These are phyloP conservation scores for Cryomyces minteri DNA, from an alignment of 495 filamentous ascomycete genomes.

Conservation along the genomic window DNA sequence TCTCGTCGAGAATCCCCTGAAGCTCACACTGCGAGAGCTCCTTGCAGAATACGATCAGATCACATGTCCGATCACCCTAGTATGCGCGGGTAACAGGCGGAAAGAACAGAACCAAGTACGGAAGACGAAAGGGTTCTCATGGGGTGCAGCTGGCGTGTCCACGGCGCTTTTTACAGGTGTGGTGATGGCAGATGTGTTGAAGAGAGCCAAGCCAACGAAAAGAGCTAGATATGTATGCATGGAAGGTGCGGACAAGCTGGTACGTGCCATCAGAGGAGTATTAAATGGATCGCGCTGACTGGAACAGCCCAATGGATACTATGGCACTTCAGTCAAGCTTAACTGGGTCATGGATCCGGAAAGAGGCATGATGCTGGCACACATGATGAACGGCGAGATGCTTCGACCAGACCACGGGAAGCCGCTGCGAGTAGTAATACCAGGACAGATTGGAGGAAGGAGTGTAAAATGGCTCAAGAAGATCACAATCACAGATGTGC, in stretches of 20 bases:
- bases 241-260: constrained; percentile 76
- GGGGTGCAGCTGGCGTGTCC: constrained; percentile 79
- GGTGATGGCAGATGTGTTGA: constrained; percentile 52
- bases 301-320: constrained; percentile 62
- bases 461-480: constrained; percentile 93
- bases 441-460: constrained; percentile 83
- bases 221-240: constrained; percentile 78
- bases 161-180: constrained; percentile 86
- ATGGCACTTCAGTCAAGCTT: constrained; percentile 77
- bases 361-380: constrained; percentile 71
- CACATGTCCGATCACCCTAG: constrained; percentile 75
- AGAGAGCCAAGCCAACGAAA: constrained; percentile 45
- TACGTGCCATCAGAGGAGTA: constrained; percentile 14
- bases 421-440: constrained; percentile 69
- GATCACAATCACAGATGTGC: constrained; percentile 56
- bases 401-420: constrained; percentile 78
- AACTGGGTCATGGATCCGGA: constrained; percentile 80
- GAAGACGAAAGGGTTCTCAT: constrained; percentile 92
- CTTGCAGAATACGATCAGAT: constrained; percentile 62
- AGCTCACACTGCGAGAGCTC: constrained; percentile 54
- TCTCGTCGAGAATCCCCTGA: constrained; percentile 64
- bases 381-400: constrained; percentile 83
- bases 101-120: constrained; percentile 90
- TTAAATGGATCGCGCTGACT: background rate
- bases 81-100: constrained; percentile 83